phyloP scores from a whole-genome alignment of 2,329 filamentous ascomycete species.

The Paraconiothyrium brasiliense region DNA sequence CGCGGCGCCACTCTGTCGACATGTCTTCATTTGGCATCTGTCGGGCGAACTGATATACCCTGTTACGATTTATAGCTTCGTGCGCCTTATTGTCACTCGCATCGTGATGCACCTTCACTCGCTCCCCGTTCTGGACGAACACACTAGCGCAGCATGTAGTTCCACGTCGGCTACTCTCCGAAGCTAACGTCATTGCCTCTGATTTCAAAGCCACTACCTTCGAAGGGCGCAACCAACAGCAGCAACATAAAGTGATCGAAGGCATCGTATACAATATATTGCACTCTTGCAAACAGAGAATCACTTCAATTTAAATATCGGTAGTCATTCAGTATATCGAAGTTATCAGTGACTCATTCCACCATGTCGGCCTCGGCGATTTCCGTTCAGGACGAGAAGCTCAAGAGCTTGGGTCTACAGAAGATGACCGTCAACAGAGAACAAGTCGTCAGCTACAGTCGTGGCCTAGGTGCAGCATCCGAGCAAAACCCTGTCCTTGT shows the following conservation, averaged over 20 bases:
- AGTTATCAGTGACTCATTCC: neutral
- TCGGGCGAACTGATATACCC: constrained; percentile 6
- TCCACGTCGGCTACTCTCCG: neutral
- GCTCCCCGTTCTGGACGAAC: too few species aligned
- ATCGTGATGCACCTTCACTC: neutral
- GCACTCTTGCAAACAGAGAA: neutral
- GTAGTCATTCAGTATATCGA: neutral
- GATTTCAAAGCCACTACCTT: constrained; percentile 14
- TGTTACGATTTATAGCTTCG: neutral
- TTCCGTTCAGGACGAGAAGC: constrained; percentile 40
- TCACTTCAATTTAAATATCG: neutral
- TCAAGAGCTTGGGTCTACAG: constrained; percentile 36
- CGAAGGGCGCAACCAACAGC: constrained; percentile 1
- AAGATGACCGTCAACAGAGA: constrained; percentile 39
- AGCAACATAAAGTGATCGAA: neutral
- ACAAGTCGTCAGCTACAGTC: constrained; percentile 39
- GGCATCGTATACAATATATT: neutral
- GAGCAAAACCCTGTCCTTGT: constrained; percentile 42
- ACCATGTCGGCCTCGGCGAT: constrained; percentile 34
- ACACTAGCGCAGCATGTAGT: neutral
- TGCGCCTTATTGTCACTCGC: neutral
- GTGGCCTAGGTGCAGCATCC: constrained; percentile 31
- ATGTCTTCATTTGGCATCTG: neutral
- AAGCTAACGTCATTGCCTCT: constrained; percentile 14
- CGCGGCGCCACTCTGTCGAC: neutral